Percentiles rank a stretch among this genome's conserved stretches.
Evolutionary conservation across 768 basidiomycete genomes (phyloP).

Genomic region (Mrakia gelida): DNA sequence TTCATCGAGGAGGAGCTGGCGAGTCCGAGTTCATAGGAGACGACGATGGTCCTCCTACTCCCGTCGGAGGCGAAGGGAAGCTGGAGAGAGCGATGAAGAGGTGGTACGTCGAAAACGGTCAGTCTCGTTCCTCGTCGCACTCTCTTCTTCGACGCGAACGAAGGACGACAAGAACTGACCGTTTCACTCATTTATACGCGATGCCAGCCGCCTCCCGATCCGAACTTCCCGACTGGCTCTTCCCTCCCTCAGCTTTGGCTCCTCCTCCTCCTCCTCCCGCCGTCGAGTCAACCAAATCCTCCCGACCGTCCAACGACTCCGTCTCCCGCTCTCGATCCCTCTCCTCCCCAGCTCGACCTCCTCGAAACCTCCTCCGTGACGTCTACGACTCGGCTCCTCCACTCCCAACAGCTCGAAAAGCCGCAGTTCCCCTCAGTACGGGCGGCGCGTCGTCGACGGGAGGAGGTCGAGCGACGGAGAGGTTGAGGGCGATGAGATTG

Average conservation of each 20-base stretch:
- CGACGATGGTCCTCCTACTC: neutral
- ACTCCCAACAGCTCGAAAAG: neutral
- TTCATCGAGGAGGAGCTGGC: neutral
- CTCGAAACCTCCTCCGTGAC: neutral
- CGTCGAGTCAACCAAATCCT: neutral
- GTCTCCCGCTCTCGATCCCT: neutral
- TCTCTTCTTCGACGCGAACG: neutral
- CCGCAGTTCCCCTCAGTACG: neutral
- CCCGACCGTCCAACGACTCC: neutral
- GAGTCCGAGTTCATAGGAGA: neutral
- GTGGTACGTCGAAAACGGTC: neutral
- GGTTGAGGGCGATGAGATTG: neutral
- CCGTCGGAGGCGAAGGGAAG: neutral
- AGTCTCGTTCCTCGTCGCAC: neutral
- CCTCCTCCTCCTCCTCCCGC: neutral
- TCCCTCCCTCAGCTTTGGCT: neutral
- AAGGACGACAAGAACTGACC: too few relatives aligned
- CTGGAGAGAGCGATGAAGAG: neutral
- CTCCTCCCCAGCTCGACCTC: neutral
- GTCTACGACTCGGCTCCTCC: neutral
- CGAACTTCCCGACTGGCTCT: neutral
- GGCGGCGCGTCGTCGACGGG: neutral
- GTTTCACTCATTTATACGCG: too few relatives aligned
- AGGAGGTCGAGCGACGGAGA: neutral
- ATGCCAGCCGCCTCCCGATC: neutral